Conservation (phyloP, 2,329 filamentous ascomycete species). For the Nigrospora oryzae region DNA sequence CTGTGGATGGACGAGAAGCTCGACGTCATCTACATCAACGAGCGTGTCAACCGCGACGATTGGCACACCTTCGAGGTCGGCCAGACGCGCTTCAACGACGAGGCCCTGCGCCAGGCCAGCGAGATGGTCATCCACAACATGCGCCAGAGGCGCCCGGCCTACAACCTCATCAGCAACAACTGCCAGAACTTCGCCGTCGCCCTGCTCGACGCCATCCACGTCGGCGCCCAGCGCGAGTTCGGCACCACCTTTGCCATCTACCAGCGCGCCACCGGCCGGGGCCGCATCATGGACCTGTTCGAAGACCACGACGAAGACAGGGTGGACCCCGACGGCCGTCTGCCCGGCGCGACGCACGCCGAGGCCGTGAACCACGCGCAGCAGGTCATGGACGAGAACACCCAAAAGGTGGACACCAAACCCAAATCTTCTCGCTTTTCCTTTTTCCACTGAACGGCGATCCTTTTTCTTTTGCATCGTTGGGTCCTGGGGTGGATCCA, state of each 20-base stretch:
- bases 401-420: constrained; percentile 35
- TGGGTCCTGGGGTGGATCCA: no score
- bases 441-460: no score
- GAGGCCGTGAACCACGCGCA: constrained; percentile 39
- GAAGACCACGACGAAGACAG: constrained; percentile 18
- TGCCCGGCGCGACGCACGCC: constrained; percentile 11
- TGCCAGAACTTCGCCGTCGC: constrained; percentile 48
- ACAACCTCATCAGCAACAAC: constrained; percentile 53
- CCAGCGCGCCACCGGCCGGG: constrained; percentile 37
- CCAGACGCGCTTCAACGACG: constrained; percentile 45
- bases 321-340: constrained; percentile 16
- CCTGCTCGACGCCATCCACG: constrained; percentile 45
- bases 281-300: constrained; percentile 45
- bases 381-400: constrained; percentile 46
- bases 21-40: constrained; percentile 49
- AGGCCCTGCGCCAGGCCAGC: constrained; percentile 39
- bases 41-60: constrained; percentile 31
- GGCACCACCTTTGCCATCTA: constrained; percentile 46
- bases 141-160: constrained; percentile 35
- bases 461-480: no score
- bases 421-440: no score
- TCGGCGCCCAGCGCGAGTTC: constrained; percentile 40
- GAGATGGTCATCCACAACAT: constrained; percentile 46
- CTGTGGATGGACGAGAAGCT: constrained; percentile 55
- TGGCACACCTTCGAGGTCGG: constrained; percentile 45